Evolutionary conservation across 2,329 filamentous ascomycete species (phyloP), one percentile per base, ranked within the genome.

Genomic region (Diaporthe aspalathi): DNA sequence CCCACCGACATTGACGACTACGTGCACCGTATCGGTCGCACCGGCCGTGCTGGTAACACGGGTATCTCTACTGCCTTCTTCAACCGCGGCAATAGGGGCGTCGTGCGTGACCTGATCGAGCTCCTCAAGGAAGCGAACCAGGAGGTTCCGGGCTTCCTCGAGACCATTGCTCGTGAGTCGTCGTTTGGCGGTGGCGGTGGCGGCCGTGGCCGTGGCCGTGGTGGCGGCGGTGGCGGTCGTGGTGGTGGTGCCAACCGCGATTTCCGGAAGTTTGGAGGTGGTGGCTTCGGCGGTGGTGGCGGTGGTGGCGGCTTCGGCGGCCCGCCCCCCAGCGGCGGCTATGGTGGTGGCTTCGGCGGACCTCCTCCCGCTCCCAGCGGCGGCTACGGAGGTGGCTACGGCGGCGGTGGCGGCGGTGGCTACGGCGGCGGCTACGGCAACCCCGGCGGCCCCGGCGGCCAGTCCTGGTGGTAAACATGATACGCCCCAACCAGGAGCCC

Each of bases 1-100:
- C 96, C 96, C 63, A 98, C 95, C 70, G 96, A 98, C 80, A 97
- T 98, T 78, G 96, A 98, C 79, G 96, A 98, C 84, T 99, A 99
- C 78, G 96, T 99, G 72, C 96, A 99, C 85, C 94, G 96, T 83
- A 99, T 99, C 79, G 96, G 96, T 92, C 96, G 96, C 95, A 99
- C 96, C 75, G 96, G 96, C 81, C 96, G 96, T 94, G 96, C 96
- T 76, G 96, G 96, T 83, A 99, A 99, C 88, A 98, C 95, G 78
- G 96, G 96, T 92, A 92, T 97, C 76, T 94, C 96, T 7, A 99
- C 96, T 77, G 96, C 96, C 70, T 99, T 99, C 89, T 98, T 99
- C 92, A 99, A 99, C 90, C 95, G 96, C 81, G 95, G 95, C 80
- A 99, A 99, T 89, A 94, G 96, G 79, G 96, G 96, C 84, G 94